These are phyloP conservation scores for Curvularia spicifera DNA, from an alignment of 2,329 filamentous ascomycete genomes.

Conservation along the genomic window DNA sequence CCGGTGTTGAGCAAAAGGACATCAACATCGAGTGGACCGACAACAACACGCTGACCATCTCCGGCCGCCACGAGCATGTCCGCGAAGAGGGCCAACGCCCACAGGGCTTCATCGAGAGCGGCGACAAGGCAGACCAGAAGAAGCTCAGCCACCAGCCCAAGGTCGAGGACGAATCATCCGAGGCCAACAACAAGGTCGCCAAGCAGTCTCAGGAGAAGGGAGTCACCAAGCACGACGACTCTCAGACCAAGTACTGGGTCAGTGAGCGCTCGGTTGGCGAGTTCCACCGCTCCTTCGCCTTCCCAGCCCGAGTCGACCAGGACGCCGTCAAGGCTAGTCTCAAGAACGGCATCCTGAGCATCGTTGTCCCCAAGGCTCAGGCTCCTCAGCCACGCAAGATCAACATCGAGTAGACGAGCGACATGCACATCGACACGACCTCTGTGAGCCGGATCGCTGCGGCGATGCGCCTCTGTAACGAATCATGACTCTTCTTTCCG, in stretches of 20 bases:
- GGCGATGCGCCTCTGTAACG: neutral
- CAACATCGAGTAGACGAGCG: constrained; percentile 58
- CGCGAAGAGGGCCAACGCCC: constrained; percentile 63
- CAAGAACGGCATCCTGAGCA: constrained; percentile 65
- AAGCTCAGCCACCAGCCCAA: constrained; percentile 56
- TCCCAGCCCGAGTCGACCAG: constrained; percentile 64
- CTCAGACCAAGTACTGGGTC: constrained; percentile 73
- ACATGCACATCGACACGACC: neutral
- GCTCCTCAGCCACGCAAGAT: constrained; percentile 60
- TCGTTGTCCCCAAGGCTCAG: constrained; percentile 64
- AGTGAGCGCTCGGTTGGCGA: constrained; percentile 65
- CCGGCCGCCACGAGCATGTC: constrained; percentile 70
- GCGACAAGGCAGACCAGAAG: constrained; percentile 26
- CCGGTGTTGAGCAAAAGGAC: constrained; percentile 75
- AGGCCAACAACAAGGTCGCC: constrained; percentile 30
- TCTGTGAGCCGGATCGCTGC: neutral
- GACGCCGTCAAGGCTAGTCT: constrained; percentile 66
- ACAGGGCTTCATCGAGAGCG: constrained; percentile 56
- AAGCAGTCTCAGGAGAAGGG: constrained; percentile 48
- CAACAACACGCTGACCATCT: constrained; percentile 72
- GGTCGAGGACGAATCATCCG: constrained; percentile 67
- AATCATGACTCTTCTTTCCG: neutral
- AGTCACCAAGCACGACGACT: constrained; percentile 49
- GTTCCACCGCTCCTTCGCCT: constrained; percentile 65
- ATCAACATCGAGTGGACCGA: constrained; percentile 81